These are phyloP conservation scores for Rhodotorula sp. DNA, from an alignment of 1,284 basidiomycete genomes.

Conservation along the genomic window DNA sequence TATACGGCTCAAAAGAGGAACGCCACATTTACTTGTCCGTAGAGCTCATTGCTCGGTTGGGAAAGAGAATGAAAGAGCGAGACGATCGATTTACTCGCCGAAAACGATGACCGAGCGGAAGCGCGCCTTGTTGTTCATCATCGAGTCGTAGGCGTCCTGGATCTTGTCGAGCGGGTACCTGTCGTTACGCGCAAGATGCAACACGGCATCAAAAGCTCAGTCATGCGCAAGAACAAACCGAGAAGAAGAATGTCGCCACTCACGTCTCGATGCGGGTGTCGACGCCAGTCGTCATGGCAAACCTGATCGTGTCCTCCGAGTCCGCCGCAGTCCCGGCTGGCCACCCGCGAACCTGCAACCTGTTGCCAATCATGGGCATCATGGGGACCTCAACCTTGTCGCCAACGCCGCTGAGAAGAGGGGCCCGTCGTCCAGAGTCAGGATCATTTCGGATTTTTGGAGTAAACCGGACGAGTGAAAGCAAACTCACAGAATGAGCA, in stretches of 20 bases:
- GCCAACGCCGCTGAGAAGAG: neutral
- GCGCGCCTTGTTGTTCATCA: slow-evolving; percentile 46
- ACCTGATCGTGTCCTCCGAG: slow-evolving; percentile 48
- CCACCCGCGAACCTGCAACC: slow-evolving; percentile 49
- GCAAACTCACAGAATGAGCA: slow-evolving; percentile 43
- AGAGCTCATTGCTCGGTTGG: neutral
- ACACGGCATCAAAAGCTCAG: no score
- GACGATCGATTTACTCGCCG: slow-evolving; percentile 1
- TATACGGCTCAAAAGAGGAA: no score
- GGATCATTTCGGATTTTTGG: no score
- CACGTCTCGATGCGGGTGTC: slow-evolving; percentile 47
- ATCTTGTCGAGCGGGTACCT: slow-evolving; percentile 50
- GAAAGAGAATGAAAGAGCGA: neutral
- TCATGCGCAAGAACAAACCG: no score
- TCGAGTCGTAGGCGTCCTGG: slow-evolving; percentile 49
- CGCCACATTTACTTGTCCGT: neutral
- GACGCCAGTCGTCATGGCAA: slow-evolving; percentile 46
- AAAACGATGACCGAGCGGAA: slow-evolving; percentile 6
- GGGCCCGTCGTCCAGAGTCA: no score
- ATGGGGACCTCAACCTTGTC: slow-evolving; percentile 11
- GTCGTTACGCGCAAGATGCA: no score
- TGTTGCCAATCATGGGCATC: slow-evolving; percentile 47
- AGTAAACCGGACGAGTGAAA: no score
- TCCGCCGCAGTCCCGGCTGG: slow-evolving; percentile 47
- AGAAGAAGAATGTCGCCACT: neutral